Evolutionary conservation across 2,329 filamentous ascomycete genomes (phyloP).

Genomic region (Fusarium staphyleae): DNA sequence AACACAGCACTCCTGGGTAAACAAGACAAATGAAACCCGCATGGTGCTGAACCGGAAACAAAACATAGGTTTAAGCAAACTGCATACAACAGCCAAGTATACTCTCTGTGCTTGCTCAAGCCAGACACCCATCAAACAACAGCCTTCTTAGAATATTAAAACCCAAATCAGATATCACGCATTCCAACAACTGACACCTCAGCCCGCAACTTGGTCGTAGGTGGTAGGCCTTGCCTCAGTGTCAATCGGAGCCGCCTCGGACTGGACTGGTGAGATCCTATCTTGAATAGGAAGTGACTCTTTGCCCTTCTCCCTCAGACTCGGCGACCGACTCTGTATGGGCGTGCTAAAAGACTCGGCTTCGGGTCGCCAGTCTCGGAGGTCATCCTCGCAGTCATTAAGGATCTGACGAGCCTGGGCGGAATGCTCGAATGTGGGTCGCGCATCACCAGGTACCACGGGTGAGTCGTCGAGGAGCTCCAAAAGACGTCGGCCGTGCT

Average conservation of each 20-base stretch:
- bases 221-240: constrained; percentile 23
- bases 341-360: constrained; percentile 44
- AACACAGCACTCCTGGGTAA: constrained; percentile 6
- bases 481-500: constrained; percentile 85
- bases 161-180: background rate
- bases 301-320: constrained; percentile 41
- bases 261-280: constrained; percentile 19
- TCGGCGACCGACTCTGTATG: constrained; percentile 34
- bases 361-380: constrained; percentile 74
- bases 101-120: constrained; percentile 1
- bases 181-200: background rate
- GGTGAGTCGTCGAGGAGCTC: constrained; percentile 89
- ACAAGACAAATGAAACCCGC: constrained; percentile 5
- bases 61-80: background rate
- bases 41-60: background rate
- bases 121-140: background rate
- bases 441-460: constrained; percentile 83
- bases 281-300: constrained; percentile 27
- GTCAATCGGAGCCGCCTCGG: constrained; percentile 16
- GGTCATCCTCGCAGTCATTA: constrained; percentile 89
- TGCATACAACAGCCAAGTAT: constrained; percentile 7
- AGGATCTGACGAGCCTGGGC: constrained; percentile 81
- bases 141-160: background rate
- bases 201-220: constrained; percentile 29
- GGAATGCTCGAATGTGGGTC: constrained; percentile 70